phyloP scores from a whole-genome alignment of 257 asterid genomes.

The Mentha longifolia region DNA sequence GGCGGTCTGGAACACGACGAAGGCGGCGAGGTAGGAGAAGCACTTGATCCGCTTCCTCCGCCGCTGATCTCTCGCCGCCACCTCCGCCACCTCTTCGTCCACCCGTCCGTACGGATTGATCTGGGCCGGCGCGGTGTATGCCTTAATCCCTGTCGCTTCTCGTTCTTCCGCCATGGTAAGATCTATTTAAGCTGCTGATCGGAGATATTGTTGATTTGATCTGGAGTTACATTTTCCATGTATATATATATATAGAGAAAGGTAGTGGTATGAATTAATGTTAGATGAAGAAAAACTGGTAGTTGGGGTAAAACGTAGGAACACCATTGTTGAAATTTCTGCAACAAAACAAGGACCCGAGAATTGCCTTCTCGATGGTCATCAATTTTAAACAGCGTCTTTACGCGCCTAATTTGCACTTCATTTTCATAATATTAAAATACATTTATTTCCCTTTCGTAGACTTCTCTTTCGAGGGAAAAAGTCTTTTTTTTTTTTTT shows the following conservation, averaged over 20 bases:
- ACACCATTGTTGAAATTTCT: conserved; percentile 21
- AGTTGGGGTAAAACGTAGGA: neutral
- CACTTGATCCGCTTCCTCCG: conserved; percentile 37
- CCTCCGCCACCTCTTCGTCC: conserved; percentile 33
- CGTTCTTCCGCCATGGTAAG: neutral
- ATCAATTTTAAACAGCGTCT: neutral
- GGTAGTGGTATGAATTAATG: neutral
- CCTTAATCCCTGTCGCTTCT: neutral
- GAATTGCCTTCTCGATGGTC: conserved; percentile 6
- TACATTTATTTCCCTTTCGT: too few relatives aligned
- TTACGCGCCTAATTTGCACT: neutral
- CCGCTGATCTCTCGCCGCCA: conserved; percentile 19
- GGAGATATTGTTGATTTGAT: too few relatives aligned
- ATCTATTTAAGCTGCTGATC: too few relatives aligned
- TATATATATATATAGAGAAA: neutral
- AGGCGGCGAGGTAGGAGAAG: conserved; percentile 25
- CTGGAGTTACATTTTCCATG: too few relatives aligned
- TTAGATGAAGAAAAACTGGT: neutral
- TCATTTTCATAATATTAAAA: too few relatives aligned
- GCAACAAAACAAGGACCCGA: neutral
- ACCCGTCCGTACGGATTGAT: conserved; percentile 28
- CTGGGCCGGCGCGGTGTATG: conserved; percentile 5
- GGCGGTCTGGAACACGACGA: conserved; percentile 30
- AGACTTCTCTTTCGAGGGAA: too few relatives aligned
- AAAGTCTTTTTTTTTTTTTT: too few relatives aligned